These are phyloP conservation scores for Aspergillus leporis DNA, from an alignment of 495 filamentous ascomycete species.

Conservation along the genomic window DNA sequence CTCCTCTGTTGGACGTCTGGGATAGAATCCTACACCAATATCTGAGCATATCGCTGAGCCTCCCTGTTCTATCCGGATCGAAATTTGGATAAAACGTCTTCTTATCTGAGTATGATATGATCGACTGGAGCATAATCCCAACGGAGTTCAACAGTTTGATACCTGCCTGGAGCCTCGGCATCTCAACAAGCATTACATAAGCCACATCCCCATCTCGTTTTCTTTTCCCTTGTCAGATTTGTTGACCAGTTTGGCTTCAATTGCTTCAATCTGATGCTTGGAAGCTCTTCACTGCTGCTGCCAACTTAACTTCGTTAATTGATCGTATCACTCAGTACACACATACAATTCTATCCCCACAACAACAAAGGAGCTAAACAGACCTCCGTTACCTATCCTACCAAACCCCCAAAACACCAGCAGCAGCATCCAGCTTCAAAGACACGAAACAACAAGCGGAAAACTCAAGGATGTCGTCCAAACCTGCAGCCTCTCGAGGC, in stretches of 20 bases:
- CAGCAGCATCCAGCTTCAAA: too few species aligned
- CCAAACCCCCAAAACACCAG: too few species aligned
- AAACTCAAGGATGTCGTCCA: slow-evolving; percentile 15
- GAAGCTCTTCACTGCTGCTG: background rate
- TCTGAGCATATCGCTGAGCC: too few species aligned
- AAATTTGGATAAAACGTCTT: too few species aligned
- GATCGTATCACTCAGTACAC: background rate
- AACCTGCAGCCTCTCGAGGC: slow-evolving; percentile 21
- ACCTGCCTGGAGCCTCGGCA: background rate
- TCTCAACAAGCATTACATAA: slow-evolving; percentile 12
- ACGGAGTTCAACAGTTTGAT: background rate
- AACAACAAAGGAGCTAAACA: slow-evolving; percentile 7
- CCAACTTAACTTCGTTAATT: background rate
- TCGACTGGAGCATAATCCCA: background rate
- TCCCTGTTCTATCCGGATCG: background rate
- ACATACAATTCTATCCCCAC: background rate
- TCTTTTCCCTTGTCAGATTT: background rate
- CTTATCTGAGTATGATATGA: too few species aligned
- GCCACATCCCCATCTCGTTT: background rate
- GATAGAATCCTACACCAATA: too few species aligned
- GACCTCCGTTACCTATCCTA: too few species aligned
- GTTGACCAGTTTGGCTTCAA: background rate
- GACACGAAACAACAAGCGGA: background rate
- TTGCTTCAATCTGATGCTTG: background rate
- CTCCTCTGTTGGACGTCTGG: too few species aligned